Conservation (phyloP, 495 filamentous ascomycete genomes). For the Talaromyces trachyspermus region DNA sequence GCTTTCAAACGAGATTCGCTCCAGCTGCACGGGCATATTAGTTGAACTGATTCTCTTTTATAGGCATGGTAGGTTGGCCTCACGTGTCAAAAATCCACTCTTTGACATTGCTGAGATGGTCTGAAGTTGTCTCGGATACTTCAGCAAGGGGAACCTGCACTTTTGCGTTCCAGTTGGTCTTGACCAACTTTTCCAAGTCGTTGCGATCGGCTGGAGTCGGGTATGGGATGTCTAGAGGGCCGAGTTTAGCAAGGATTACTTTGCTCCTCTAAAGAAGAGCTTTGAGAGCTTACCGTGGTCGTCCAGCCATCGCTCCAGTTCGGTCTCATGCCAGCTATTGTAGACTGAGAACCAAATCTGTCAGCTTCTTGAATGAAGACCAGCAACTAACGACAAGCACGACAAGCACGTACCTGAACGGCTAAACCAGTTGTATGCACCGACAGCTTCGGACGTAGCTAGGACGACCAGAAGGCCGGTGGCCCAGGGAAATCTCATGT, state of each 20-base stretch:
- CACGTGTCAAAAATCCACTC: slow-evolving; percentile 95
- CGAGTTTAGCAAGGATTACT: slow-evolving; percentile 3
- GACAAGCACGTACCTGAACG: slow-evolving; percentile 56
- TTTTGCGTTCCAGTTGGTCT: slow-evolving; percentile 76
- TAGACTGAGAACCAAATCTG: slow-evolving; percentile 53
- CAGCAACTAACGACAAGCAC: background rate
- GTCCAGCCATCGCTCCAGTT: slow-evolving; percentile 93
- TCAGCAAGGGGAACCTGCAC: slow-evolving; percentile 66
- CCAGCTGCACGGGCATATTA: slow-evolving; percentile 47
- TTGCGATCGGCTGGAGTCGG: slow-evolving; percentile 78
- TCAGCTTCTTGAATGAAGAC: background rate
- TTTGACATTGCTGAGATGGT: slow-evolving; percentile 62
- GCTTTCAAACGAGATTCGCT: slow-evolving; percentile 81
- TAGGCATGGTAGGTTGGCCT: slow-evolving; percentile 24
- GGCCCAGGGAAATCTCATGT: slow-evolving; percentile 69
- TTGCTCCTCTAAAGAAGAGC: slow-evolving; percentile 4
- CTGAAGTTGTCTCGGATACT: slow-evolving; percentile 61
- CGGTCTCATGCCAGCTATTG: slow-evolving; percentile 98
- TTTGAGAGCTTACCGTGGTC: slow-evolving; percentile 53
- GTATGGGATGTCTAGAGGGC: slow-evolving; percentile 67
- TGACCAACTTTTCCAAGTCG: slow-evolving; percentile 74
- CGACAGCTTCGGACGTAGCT: slow-evolving; percentile 54
- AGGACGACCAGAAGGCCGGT: slow-evolving; percentile 63
- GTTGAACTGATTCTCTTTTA: slow-evolving; percentile 6
- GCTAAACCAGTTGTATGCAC: slow-evolving; percentile 71